Base-by-base conservation (phyloP, 2,329 filamentous ascomycete species). In the Elsinoe batatas region DNA sequence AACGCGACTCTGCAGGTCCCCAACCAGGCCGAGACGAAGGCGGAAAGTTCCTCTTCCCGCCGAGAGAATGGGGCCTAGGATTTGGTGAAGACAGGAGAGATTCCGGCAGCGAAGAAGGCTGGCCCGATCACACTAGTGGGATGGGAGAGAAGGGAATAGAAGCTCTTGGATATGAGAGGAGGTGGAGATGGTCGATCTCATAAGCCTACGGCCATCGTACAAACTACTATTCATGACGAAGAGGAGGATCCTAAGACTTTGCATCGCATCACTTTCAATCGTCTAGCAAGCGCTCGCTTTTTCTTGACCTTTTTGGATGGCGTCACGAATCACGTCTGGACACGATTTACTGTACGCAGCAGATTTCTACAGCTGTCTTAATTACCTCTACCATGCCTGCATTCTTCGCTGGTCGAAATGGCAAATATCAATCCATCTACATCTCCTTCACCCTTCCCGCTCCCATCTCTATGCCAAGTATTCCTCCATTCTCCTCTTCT, bases 1-100 rank as follows among this genome's bases (percentile, higher is more conserved):
- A 55, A 30, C 38, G 53, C 11, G 53, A 55, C 18, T 32, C 18
- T 36, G 53, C 53, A n/a, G 53, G 53, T 11, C 53, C 53, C 13
- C 37, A 42, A 11, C 53, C 53, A 22, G 53, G 38, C 10, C 38
- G 42, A 12, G 38, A 46, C 11, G 20, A 44, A 8, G 40, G 30
- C 4, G 42, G 53, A n/a, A 37, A 44, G 12, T 55, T 33, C 15
- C 40, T 55, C 11, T 55, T 55, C 18, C 53, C 53, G 5, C 53
- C 53, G 11, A 46, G 40, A 20, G 53, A 55, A 3, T 55, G 53
- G 53, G 38, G 26, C 20, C 13, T 15, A 6, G 38, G 26, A 15
- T 30, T 26, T n/a, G 37, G 42, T 15, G 37, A 33, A 12, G 37
- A 26, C 11, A 46, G 42, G 18, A 36, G 40, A 17, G 38, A 44